Conservation (phyloP, 139 green algal species). For the Chlamydomonas asymmetrica region DNA sequence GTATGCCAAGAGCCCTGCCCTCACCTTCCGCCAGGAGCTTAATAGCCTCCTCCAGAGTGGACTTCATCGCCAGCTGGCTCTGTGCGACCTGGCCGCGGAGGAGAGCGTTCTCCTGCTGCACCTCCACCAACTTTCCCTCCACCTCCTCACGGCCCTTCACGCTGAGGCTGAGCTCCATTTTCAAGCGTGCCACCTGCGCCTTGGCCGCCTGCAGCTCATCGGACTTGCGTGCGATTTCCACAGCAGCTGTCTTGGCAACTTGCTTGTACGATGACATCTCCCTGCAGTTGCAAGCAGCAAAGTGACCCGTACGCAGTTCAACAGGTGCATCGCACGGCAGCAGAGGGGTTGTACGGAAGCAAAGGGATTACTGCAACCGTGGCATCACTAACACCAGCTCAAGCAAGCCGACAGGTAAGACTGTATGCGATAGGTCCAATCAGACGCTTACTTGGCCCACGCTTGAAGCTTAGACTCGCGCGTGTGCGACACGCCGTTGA, state of each 20-base stretch:
- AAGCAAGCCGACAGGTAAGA: too few relatives aligned
- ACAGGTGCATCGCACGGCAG: too few relatives aligned
- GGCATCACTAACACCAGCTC: too few relatives aligned
- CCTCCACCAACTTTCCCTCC: slow-evolving; percentile 6
- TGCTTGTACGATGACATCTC: slow-evolving; percentile 25
- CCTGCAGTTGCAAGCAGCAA: background rate
- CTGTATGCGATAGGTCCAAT: too few relatives aligned
- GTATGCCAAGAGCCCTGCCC: too few relatives aligned
- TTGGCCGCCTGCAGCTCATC: slow-evolving; percentile 32
- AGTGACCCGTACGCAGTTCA: too few relatives aligned
- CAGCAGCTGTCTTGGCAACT: slow-evolving; percentile 8
- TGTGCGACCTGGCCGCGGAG: slow-evolving; percentile 22
- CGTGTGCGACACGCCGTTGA: background rate
- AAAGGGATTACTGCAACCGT: too few relatives aligned
- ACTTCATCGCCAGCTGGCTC: slow-evolving; percentile 31
- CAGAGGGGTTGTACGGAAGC: too few relatives aligned
- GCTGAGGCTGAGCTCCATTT: slow-evolving; percentile 24
- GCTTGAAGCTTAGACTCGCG: slow-evolving; percentile 23
- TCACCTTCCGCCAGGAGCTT: slow-evolving; percentile 30
- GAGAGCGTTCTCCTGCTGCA: slow-evolving; percentile 24
- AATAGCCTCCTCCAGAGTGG: slow-evolving; percentile 36
- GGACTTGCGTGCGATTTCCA: slow-evolving; percentile 12
- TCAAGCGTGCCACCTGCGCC: slow-evolving; percentile 23
- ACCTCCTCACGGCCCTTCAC: slow-evolving; percentile 23
- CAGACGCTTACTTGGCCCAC: slow-evolving; percentile 24